Conservation (phyloP, 1,139 yeast genomes). For the Blastobotrys illinoisensis region DNA sequence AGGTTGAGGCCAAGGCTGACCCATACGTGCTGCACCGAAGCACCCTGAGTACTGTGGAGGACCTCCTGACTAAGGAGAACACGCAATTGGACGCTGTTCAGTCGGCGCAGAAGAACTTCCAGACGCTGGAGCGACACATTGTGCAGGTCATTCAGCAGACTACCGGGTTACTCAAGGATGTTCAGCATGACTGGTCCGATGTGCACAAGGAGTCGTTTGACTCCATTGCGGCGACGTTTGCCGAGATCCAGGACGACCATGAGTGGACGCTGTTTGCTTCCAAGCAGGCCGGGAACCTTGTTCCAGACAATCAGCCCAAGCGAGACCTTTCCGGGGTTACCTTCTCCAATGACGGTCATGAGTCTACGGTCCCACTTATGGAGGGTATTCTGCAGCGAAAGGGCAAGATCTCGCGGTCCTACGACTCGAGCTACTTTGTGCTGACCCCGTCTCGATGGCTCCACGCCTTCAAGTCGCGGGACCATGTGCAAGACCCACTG, state of each 20-base stretch:
- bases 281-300: slow-evolving; percentile 30
- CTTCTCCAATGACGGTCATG: slow-evolving; percentile 38
- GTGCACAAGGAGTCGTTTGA: slow-evolving; percentile 28
- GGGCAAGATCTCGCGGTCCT: slow-evolving; percentile 40
- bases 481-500: slow-evolving; percentile 37
- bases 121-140: slow-evolving; percentile 41
- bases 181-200: slow-evolving; percentile 29
- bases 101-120: slow-evolving; percentile 38
- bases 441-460: slow-evolving; percentile 42
- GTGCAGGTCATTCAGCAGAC: slow-evolving; percentile 40
- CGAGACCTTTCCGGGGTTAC: slow-evolving; percentile 35
- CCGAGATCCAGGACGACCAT: slow-evolving; percentile 32
- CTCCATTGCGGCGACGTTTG: slow-evolving; percentile 31
- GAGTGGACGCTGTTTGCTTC: slow-evolving; percentile 43
- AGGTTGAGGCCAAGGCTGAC: slow-evolving; percentile 39
- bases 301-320: slow-evolving; percentile 34
- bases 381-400: slow-evolving; percentile 44
- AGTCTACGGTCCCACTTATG: slow-evolving; percentile 39
- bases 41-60: slow-evolving; percentile 35
- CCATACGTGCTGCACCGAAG: slow-evolving; percentile 42
- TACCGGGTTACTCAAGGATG: slow-evolving; percentile 30
- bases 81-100: slow-evolving; percentile 39
- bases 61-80: slow-evolving; percentile 43
- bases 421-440: slow-evolving; percentile 41
- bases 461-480: slow-evolving; percentile 43